A percentile compares a stretch with the other conserved stretches of the same genome.
phyloP scores from a whole-genome alignment of 805 yeast species.

The Saturnispora besseyi region DNA sequence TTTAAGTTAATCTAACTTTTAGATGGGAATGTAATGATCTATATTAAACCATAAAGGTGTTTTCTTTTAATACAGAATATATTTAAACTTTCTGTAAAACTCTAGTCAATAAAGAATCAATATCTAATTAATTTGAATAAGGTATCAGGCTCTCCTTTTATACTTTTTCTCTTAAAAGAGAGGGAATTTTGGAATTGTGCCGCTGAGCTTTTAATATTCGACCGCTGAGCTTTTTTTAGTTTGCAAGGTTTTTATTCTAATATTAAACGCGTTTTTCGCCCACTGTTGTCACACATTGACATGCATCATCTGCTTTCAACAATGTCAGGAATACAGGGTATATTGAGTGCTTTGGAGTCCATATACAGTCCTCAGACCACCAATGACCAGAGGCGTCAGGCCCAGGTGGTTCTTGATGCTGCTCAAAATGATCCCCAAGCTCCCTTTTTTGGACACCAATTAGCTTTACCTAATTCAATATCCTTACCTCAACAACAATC shows the following conservation, averaged over 20 bases:
- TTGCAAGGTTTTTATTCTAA: background rate
- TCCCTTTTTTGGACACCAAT: slow-evolving; percentile 86
- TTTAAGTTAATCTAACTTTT: too few species aligned
- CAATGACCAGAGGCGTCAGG: slow-evolving; percentile 46
- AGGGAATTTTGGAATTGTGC: background rate
- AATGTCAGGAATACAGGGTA: slow-evolving; percentile 53
- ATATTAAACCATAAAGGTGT: too few species aligned
- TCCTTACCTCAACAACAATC: slow-evolving; percentile 18
- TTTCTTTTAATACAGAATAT: too few species aligned
- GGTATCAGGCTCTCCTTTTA: background rate
- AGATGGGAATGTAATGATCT: too few species aligned
- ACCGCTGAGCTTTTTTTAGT: background rate
- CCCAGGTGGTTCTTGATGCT: slow-evolving; percentile 60
- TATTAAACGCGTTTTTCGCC: background rate
- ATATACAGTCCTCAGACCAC: slow-evolving; percentile 60
- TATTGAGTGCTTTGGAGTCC: slow-evolving; percentile 66
- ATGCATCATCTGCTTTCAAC: background rate
- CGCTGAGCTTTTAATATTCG: background rate
- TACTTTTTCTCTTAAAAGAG: background rate
- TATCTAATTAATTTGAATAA: too few species aligned
- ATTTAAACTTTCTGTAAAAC: too few species aligned
- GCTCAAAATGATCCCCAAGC: slow-evolving; percentile 73
- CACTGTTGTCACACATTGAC: background rate
- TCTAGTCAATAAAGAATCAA: too few species aligned
- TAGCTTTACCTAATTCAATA: slow-evolving; percentile 47